These are phyloP conservation scores for Brassica incana DNA, from an alignment of 345 rosid genomes.

Conservation along the genomic window DNA sequence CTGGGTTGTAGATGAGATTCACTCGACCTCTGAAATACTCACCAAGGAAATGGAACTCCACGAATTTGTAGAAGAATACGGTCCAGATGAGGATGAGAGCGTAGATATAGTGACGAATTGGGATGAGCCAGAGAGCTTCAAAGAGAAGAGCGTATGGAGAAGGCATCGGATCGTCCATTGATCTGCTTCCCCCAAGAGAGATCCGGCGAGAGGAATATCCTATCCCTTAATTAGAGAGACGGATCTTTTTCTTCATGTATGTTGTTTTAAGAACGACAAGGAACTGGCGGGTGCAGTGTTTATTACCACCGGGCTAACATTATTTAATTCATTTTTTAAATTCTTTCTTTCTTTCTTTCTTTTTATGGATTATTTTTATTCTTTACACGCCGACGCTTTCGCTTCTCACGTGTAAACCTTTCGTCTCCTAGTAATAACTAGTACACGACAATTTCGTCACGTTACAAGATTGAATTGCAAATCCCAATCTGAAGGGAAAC, in stretches of 20 bases:
- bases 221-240: not conserved
- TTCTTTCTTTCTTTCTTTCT: not conserved
- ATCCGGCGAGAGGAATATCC: not conserved
- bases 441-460: not conserved
- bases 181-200: not conserved
- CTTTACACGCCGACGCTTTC: not conserved
- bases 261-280: not conserved
- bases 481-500: not conserved
- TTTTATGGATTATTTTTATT: not conserved
- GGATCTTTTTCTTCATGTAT: not conserved
- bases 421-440: not conserved
- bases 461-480: not conserved
- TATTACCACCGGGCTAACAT: not conserved
- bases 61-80: conserved; percentile 57
- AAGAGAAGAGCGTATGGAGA: conserved; percentile 52
- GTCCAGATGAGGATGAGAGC: conserved; percentile 32
- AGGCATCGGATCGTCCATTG: conserved; percentile 29
- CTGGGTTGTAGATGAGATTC: conserved; percentile 46
- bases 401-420: not conserved
- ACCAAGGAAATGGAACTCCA: conserved; percentile 69
- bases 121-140: conserved; percentile 51
- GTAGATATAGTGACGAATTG: conserved; percentile 52
- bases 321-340: conserved; percentile 7
- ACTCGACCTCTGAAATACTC: conserved; percentile 55
- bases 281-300: conserved; percentile 6